These are phyloP conservation scores for Aspergillus wentii DNA, from an alignment of 495 filamentous ascomycete genomes.

Conservation along the genomic window DNA sequence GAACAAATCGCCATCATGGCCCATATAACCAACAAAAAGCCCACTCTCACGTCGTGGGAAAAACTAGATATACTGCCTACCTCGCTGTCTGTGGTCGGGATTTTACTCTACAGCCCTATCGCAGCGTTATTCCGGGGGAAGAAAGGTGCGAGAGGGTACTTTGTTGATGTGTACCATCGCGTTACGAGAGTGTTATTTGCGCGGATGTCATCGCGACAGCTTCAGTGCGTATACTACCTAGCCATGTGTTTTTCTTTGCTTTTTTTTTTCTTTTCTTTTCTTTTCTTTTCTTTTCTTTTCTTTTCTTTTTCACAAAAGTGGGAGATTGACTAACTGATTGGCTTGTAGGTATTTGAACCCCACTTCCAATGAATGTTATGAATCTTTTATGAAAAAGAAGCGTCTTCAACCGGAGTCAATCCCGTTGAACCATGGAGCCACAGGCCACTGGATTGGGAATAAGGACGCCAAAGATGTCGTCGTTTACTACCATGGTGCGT, in stretches of 20 bases:
- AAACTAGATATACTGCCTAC: slow-evolving; percentile 22
- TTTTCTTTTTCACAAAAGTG: background rate
- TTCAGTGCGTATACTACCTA: slow-evolving; percentile 36
- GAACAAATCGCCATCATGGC: no score
- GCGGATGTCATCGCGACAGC: slow-evolving; percentile 22
- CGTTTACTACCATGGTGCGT: slow-evolving; percentile 55
- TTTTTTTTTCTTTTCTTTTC: no score
- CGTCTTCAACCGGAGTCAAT: slow-evolving; percentile 44
- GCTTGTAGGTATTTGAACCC: slow-evolving; percentile 22
- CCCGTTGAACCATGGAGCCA: slow-evolving; percentile 42
- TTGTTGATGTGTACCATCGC: slow-evolving; percentile 27
- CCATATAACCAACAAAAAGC: no score
- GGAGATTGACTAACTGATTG: background rate
- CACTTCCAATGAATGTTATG: slow-evolving; percentile 43
- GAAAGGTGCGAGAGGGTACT: slow-evolving; percentile 24
- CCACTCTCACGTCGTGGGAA: slow-evolving; percentile 32
- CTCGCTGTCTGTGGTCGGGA: slow-evolving; percentile 14
- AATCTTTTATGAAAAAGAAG: slow-evolving; percentile 35
- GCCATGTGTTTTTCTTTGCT: no score
- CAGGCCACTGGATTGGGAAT: slow-evolving; percentile 57
- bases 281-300: background rate
- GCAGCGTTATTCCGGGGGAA: slow-evolving; percentile 35
- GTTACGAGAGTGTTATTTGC: slow-evolving; percentile 18
- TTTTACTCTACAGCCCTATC: slow-evolving; percentile 23
- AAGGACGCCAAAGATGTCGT: slow-evolving; percentile 51